Conservation (phyloP, 1,139 yeast genomes). For the Pichia sp. region DNA sequence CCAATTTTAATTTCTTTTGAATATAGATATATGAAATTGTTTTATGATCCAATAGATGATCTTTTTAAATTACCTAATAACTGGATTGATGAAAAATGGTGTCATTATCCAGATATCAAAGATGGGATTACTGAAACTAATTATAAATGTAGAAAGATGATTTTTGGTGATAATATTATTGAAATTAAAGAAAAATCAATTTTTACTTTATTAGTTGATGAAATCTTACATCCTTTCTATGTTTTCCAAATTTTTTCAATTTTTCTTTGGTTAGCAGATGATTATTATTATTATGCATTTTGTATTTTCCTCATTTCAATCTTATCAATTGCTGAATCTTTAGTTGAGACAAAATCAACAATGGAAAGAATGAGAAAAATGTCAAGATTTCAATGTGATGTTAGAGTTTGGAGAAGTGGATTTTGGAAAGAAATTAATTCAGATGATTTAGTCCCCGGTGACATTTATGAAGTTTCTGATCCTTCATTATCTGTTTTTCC, state of each 20-base stretch:
- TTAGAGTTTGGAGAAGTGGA: conserved; percentile 86
- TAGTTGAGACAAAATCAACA: conserved; percentile 77
- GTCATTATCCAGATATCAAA: conserved; percentile 46
- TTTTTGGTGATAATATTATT: conserved; percentile 73
- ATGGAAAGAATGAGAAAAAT: conserved; percentile 66
- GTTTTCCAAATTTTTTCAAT: conserved; percentile 90
- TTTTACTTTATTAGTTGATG: conserved; percentile 65
- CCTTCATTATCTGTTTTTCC: conserved; percentile 72
- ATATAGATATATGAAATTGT: conserved; percentile 76
- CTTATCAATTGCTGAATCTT: conserved; percentile 69
- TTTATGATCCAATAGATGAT: conserved; percentile 83
- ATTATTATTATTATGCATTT: conserved; percentile 86
- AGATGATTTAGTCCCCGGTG: conserved; percentile 91
- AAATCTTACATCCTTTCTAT: conserved; percentile 90
- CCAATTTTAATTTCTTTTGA: conserved; percentile 65
- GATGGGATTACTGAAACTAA: conserved; percentile 69
- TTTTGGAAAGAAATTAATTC: conserved; percentile 86
- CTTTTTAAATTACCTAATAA: conserved; percentile 75
- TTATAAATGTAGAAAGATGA: conserved; percentile 60
- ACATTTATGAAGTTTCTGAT: conserved; percentile 72
- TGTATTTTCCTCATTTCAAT: conserved; percentile 86
- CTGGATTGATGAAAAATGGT: conserved; percentile 84
- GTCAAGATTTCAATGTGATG: conserved; percentile 68
- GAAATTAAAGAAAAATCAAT: conserved; percentile 72
- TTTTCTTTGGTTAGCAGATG: conserved; percentile 84